Base-by-base conservation (phyloP, 2,329 filamentous ascomycete genomes). In the Exophiala mesophila region DNA sequence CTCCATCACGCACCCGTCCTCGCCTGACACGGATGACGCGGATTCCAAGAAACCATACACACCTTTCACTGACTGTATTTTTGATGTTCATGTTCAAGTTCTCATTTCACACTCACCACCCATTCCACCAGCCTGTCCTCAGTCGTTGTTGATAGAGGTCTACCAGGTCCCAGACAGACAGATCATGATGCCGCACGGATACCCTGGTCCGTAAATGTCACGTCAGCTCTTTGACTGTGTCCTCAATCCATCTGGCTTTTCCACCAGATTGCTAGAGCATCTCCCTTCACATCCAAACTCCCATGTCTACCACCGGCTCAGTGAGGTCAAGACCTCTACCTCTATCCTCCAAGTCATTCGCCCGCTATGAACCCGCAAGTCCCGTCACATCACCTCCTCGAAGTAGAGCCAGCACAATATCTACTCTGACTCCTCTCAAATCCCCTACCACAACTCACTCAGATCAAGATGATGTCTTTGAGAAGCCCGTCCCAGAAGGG, bases 391-490 rank as follows among this genome's bases (percentile, higher is more conserved):
- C 39, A 39, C 13, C 45, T 57, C 12, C 41, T 21, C 36, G 36
- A 50, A 39, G 55, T 55, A 17, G 58, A 54, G 24, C 58, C 51
- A 41, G 55, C 53, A 50, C 45, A 12, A 43, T 54, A 13, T 45
- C 46, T 9, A 39, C 50, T 9, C 13, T 47, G 3, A 29, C 45
- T 15, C 47, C 51, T 26, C 35, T 52, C 16, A 52, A 55, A 18
- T 47, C 52, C 12, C 52, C 52, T 6, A 44, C 44, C 15, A 54
- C 55, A 12, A 45, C 50, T 17, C 51, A 47, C 5, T 17, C 44
- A 20, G 44, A 50, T 20, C 54, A 57, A 19, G 56, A 59, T 39
- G 69, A 71, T 54, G 54, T 71, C 28, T 71, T 73, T 41, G 70
- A 74, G 45, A 69, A 67, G 51, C 35, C 47, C 16, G 58, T 61